Evolutionary conservation across 2,329 filamentous ascomycete species (phyloP).

Genomic region (Stenocarpella maydis): DNA sequence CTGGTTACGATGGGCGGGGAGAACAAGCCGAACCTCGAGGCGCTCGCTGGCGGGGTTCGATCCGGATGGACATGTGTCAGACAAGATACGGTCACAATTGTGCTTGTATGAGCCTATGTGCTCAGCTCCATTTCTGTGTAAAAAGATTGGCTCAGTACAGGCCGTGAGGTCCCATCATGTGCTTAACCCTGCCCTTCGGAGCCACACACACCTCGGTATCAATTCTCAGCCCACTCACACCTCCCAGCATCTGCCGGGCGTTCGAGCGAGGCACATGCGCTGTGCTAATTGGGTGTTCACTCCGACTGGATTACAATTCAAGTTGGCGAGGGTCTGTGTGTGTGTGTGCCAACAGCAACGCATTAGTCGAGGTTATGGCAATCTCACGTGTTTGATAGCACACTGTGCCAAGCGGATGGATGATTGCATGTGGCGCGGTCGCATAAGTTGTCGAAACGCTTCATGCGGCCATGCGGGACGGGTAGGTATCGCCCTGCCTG

Average conservation of each 20-base stretch:
- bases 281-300: neutral
- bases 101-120: neutral
- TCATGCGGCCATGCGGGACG: too few species aligned
- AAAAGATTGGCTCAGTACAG: neutral
- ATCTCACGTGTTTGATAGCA: too few species aligned
- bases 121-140: neutral
- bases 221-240: neutral
- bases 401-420: too few species aligned
- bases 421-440: too few species aligned
- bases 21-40: too few species aligned
- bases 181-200: neutral
- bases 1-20: neutral
- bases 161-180: neutral
- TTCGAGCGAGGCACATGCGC: neutral
- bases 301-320: neutral
- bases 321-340: too few species aligned
- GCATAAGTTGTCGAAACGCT: too few species aligned
- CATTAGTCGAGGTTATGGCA: neutral
- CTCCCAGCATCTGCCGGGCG: neutral
- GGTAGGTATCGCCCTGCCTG: too few species aligned
- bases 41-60: neutral
- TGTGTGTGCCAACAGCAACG: neutral
- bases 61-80: neutral
- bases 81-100: neutral
- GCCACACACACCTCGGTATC: neutral